Base-by-base conservation (phyloP, 257 asterid species). In the Coffea canephora region DNA sequence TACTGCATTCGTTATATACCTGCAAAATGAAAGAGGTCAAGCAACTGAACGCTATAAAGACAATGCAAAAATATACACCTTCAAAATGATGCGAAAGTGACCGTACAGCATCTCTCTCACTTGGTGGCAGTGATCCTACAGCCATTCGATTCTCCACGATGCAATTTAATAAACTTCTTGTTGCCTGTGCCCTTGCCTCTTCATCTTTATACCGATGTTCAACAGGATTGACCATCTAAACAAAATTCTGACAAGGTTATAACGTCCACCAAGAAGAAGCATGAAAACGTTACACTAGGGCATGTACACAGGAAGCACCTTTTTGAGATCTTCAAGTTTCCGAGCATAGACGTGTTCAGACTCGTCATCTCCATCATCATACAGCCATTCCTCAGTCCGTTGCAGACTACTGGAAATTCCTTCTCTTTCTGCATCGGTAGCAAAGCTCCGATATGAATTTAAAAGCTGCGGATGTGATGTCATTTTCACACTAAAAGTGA, bases 291-390 rank as follows among this genome's bases (percentile, higher is more conserved):
- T n/a, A 34, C 31, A 71, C 48, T 80, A 31, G 72, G 77, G 71
- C 7, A 57, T 55, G 74, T 15, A 39, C n/a, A 71, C 59, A 57
- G 45, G 82, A n/a, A 21, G 21, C 79, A 93, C 99, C 98, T 89
- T 91, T 85, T 88, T 91, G 87, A 96, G 87, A 82, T 89, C 88
- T 79, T 90, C 89, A 75, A 96, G 85, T 84, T 87, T 92, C 84
- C 87, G 77, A 7, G 93, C 23, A 80, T 96, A 96, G 52, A 91
- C 93, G 81, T 86, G 43, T 85, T 92, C 97, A 83, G 99, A 80
- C 88, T 96, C 99, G 79, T 94, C 97, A 75, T 92, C 96, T 76
- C 99, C 99, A 55, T 91, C 98, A 77, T 91, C 97, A 82, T 96
- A 96, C 55, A 96, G 97, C 99, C 99, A 96, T 41, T 92, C 96